Base-by-base conservation (phyloP, 495 filamentous ascomycete species). In the Hypoxylon rickii region DNA sequence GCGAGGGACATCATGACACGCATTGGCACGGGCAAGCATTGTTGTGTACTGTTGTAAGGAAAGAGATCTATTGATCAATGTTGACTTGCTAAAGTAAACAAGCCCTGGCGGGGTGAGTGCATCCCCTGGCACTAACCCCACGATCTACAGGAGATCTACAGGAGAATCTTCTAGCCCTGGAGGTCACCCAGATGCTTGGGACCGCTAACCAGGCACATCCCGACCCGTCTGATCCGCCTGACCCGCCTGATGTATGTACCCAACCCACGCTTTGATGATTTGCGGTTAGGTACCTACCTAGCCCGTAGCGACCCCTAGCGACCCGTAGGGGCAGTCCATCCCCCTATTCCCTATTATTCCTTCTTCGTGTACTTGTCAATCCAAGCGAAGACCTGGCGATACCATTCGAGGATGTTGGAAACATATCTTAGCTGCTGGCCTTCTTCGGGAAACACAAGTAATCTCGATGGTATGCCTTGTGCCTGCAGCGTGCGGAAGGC, bases 401-500 rank as follows among this genome's bases (percentile, higher is more conserved):
- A 83, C 86, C 86, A 91, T 34, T 87, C 66, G 34, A 90, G 67
- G 11, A 73, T 76, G 58, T 91, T 91, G 61, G 90, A 85, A 10
- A 78, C 81, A 55, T 88, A 84, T 36, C 85, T 54, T 7, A 89
- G 81, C 78, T 80, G 87, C 39, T 83, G 79, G n/a, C 73, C 69
- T 62, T 83, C 80, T 59, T 82, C 74, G 0, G 75, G 74, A 60
- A 84, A 84, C 48, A 74, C 78, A 39, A 85, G 52, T 52, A 84
- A 78, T 67, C 75, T 73, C 55, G 83, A 86, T 12, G 83, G 80
- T 1, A 82, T 69, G 3, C 79, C 79, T 33, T 73, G 64, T 12
- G 67, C 78, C 73, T 92, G 88, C 40, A 93, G 70, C 7, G 87
- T 81, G 55, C 91, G 87, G 67, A 94, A 94, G 5, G 85, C 83